These are phyloP conservation scores for Phytophthora crassamura DNA, from an alignment of 352 stramenopile genomes.

Conservation along the genomic window DNA sequence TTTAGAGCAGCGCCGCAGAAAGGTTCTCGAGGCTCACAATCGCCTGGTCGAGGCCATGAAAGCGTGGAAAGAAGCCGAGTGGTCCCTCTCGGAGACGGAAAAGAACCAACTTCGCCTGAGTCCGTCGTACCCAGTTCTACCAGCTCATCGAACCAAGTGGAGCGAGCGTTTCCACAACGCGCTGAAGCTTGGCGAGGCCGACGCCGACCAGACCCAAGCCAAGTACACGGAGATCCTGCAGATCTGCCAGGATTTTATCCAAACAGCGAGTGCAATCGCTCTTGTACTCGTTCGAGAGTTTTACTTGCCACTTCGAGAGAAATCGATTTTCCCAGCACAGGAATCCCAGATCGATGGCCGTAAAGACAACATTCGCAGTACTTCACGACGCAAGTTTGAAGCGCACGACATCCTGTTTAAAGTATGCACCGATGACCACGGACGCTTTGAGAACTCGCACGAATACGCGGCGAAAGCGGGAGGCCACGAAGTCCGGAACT, in stretches of 20 bases:
- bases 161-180: constrained; percentile 69
- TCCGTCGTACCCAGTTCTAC: constrained; percentile 52
- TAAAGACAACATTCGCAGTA: constrained; percentile 64
- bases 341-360: constrained; percentile 73
- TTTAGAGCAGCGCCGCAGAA: constrained; percentile 57
- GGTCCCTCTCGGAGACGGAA: constrained; percentile 62
- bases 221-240: constrained; percentile 90
- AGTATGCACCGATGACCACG: constrained; percentile 91
- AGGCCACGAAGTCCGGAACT: constrained; percentile 84
- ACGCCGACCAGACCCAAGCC: constrained; percentile 51
- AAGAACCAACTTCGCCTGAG: constrained; percentile 55
- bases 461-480: constrained; percentile 89
- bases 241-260: constrained; percentile 91
- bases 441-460: constrained; percentile 90
- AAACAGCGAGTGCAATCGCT: constrained; percentile 70
- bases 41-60: constrained; percentile 71
- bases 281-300: constrained; percentile 85
- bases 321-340: constrained; percentile 74
- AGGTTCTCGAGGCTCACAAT: constrained; percentile 57
- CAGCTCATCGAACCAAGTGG: constrained; percentile 63
- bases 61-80: constrained; percentile 78
- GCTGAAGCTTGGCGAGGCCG: constrained; percentile 45
- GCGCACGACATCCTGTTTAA: constrained; percentile 91
- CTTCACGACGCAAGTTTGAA: constrained; percentile 78
- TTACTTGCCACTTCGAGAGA: constrained; percentile 72